Conservation (phyloP, 176 grass and related monocot genomes). For the Hordeum marinum region DNA sequence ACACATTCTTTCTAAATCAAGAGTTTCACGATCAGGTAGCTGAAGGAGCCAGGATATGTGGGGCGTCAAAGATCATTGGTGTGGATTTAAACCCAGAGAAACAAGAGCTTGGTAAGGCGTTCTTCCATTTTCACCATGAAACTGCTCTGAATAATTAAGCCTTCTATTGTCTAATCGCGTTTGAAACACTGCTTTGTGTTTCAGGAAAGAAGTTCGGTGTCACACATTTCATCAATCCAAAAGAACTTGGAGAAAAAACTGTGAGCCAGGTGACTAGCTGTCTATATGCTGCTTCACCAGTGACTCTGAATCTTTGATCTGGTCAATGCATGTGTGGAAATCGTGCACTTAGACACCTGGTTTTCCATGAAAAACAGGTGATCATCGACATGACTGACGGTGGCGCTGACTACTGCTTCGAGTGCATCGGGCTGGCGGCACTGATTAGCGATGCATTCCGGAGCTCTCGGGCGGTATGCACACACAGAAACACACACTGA, state of each 20-base stretch:
- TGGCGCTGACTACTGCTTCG: conserved; percentile 63
- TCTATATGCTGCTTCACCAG: neutral
- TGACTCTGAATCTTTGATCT: neutral
- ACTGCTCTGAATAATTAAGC: neutral
- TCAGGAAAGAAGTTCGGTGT: conserved; percentile 77
- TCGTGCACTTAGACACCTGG: neutral
- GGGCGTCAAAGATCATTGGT: conserved; percentile 78
- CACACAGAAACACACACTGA: no score
- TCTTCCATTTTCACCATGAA: neutral
- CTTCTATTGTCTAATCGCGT: neutral
- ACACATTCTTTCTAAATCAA: no score
- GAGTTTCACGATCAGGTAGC: conserved; percentile 34
- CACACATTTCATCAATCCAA: conserved; percentile 74
- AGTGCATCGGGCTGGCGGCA: conserved; percentile 53
- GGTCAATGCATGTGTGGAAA: no score
- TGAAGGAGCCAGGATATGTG: conserved; percentile 62
- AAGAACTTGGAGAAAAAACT: conserved; percentile 58
- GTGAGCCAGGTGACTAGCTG: conserved; percentile 36
- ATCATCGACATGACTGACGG: conserved; percentile 50
- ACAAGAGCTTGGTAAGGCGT: conserved; percentile 52
- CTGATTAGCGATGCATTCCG: conserved; percentile 64
- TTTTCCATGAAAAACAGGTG: conserved; percentile 21
- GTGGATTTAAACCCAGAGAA: conserved; percentile 76
- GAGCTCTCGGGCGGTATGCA: conserved; percentile 48
- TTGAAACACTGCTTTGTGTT: neutral